Base-by-base conservation (phyloP, 306 rosid species). In the Lathyrus tuberosus region DNA sequence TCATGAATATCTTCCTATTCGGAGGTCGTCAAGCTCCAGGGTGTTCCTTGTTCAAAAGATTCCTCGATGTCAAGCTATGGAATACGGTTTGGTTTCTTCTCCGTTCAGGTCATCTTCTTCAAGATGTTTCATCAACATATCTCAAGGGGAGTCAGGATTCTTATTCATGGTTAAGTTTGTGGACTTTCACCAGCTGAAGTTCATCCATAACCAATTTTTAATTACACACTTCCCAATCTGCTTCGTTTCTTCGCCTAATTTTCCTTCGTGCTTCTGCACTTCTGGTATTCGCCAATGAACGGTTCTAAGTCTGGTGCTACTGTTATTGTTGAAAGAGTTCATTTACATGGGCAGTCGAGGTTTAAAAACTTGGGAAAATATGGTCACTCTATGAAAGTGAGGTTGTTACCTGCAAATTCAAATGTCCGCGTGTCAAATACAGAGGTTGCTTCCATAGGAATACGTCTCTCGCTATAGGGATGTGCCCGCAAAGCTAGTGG, bases 371-470 rank as follows among this genome's bases (percentile, higher is more conserved):
- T 88, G 47, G 47, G 67, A 68, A 94, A 86, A 76, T 69, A 78
- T 81, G 76, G 96, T 1, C 82, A 88, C 79, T 82, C 89, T 5
- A 17, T 82, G 60, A 86, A 73, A 73, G 95, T 90, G 79, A 90
- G 85, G 83, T 75, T 94, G 41, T 82, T 76, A 2, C 83, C 79
- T 51, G 41, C 13, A 62, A 69, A 70, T 77, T 67, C 86, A 58
- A 77, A 72, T 71, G 72, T 67, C 63, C 86, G 69, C 11, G 2
- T 74, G 35, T 80, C 79, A 11, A 83, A 76, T 59, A 73, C 80
- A 11, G 97, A 88, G 75, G 82, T 80, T 94, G 98, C 72, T 87
- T 94, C 67, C 98, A 90, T 74, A 93, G 99, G 86, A 94, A 88
- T 79, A 49, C 40, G 22, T 88, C 99, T 62, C 81, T 86, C 61